Base-by-base conservation (phyloP, 306 rosid genomes). In the Cucumis melo region DNA sequence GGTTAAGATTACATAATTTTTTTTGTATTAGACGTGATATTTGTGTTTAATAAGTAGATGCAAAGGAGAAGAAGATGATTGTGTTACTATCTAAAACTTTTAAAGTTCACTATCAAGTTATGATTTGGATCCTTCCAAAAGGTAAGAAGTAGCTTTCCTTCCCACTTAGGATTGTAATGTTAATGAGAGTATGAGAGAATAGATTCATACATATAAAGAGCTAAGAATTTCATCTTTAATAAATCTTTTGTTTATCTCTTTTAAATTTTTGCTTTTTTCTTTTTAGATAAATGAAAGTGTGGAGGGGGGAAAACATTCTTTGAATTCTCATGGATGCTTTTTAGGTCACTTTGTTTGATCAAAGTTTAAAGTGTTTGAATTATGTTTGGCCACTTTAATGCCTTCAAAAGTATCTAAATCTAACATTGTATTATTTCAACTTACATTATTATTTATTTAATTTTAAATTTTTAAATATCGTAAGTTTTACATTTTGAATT, bases 261-360 rank as follows among this genome's bases (percentile, higher is more conserved):
- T n/a, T n/a, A n/a, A n/a, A n/a, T n/a, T n/a, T n/a, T n/a, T n/a
- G n/a, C 5, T 13, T 14, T 12, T 11, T 41, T 5, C 6, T 60
- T 60, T 24, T 19, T 3, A 60, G 12, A 70, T 10, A 13, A 27
- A 24, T 7, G 7, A 70, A 46, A 46, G 21, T 77, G 13, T 11
- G 2, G 14, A 68, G 21, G 44, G 29, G 75, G 75, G 38, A 38
- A 70, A 70, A 70, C 42, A 21, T 59, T 72, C 76, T 57, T 75
- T 64, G 71, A 63, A 78, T 76, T 58, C 56, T n/a, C 71, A 42
- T 24, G 86, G 81, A 59, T 79, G 85, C 88, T 82, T 90, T 81
- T 80, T 67, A 19, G 48, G 42, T 78, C 60, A 80, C 87, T 85
- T 86, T 83, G 58, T 77, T 76, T 78, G 17, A 56, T 42, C 78